A percentile compares a stretch with the other conserved stretches of the same genome.
Conservation (phyloP, 108 stramenopile genomes). For the Skeletonema grethae region DNA sequence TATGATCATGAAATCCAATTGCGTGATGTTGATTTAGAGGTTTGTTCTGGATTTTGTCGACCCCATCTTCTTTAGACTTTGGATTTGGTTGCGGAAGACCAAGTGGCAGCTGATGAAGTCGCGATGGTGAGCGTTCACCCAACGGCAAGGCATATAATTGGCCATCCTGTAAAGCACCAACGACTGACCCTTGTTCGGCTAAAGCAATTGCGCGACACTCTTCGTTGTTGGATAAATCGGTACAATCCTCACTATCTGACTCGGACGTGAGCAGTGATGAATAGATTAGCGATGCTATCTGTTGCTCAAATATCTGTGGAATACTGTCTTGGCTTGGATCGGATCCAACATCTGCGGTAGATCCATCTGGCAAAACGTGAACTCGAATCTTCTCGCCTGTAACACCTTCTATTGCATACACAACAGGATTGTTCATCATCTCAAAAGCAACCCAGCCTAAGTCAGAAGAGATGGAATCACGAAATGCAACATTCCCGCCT, state of each 20-base stretch:
- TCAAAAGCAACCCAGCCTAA: conserved; percentile 73
- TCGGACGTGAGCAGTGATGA: conserved; percentile 8
- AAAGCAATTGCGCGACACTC: conserved; percentile 29
- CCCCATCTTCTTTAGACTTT: conserved; percentile 4
- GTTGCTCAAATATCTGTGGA: conserved; percentile 29
- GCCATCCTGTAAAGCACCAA: conserved; percentile 68
- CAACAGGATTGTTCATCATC: conserved; percentile 71
- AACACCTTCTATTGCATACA: conserved; percentile 69
- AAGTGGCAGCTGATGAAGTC: conserved; percentile 20
- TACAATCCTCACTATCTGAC: conserved; percentile 20
- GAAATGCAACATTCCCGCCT: conserved; percentile 68
- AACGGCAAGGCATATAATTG: conserved; percentile 81
- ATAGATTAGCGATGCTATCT: conserved; percentile 36
- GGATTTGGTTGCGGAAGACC: conserved; percentile 35
- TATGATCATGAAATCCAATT: conserved; percentile 37
- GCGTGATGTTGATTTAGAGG: conserved; percentile 34
- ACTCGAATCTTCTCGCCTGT: conserved; percentile 60
- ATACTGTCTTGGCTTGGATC: conserved; percentile 30
- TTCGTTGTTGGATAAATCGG: conserved; percentile 3
- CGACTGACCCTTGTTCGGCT: conserved; percentile 50
- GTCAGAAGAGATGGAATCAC: conserved; percentile 34
- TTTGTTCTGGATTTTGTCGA: conserved; percentile 2
- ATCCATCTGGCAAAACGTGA: conserved; percentile 76
- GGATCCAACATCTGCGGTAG: conserved; percentile 39
- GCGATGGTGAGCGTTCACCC: conserved; percentile 38